Evolutionary conservation across 2,329 filamentous ascomycete genomes (phyloP), one percentile per base, ranked within the genome.

Genomic region (Monilinia polystroma): DNA sequence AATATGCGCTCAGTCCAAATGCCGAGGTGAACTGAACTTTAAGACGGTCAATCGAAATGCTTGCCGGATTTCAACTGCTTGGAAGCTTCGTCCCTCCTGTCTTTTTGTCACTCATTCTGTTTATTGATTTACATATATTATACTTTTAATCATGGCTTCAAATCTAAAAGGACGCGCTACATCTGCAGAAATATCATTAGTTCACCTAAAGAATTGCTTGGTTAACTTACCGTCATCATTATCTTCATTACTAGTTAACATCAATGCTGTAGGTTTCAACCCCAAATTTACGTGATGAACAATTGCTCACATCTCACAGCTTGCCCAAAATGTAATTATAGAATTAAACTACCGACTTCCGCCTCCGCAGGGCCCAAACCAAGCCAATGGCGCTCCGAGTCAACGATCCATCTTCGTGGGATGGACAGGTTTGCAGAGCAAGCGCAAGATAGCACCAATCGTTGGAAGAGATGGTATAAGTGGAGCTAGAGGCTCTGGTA

Each of bases 341-440:
- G 95, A 99, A 80, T 85, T 99, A 70, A 90, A 84, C 77, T 96
- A 90, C 79, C 87, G 88, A 75, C 84, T 84, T 69, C 79, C 85
- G 53, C 77, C 83, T 52, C 80, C 84, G 29, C 77, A 85, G 65
- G 76, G 80, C 66, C 74, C 81, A 63, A 75, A 78, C 59, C 80
- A 82, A 71, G 75, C 80, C 35, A 81, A 82, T 73, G 75, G 81
- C 51, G 77, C 82, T 63, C 76, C 81, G 8, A 79, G 81, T 64
- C 85, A 87, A 72, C 86, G 84, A 74, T 96, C 91, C 58, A 83
- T 96, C 73, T 99, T 90, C 77, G 83, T 96, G 68, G 95, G 95
- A 77, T 99, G 95, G 95, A 97, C 95, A 14, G 95, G 95, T 73
- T 96, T 99, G 92, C 90, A 93, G 71, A 97, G 93, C 82, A 96